Evolutionary conservation across 495 filamentous ascomycete species (phyloP).

Genomic region (Terfezia boudieri): DNA sequence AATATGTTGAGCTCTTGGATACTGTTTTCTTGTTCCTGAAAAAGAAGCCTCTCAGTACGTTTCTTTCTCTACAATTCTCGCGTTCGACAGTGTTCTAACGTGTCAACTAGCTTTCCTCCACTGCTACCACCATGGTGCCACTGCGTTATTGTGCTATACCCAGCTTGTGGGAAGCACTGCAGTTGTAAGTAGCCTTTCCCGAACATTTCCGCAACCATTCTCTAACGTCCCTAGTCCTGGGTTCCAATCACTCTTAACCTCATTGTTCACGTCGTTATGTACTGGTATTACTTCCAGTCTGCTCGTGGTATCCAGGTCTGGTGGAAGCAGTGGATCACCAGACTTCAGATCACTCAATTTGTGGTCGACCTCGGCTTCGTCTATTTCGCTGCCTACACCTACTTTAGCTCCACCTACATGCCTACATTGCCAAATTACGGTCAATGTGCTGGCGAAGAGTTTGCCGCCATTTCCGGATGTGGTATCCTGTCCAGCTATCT

Average conservation of each 20-base stretch:
- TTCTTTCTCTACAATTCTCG: neutral
- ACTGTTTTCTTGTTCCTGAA: constrained; percentile 66
- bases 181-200: constrained; percentile 23
- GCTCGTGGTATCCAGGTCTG: constrained; percentile 61
- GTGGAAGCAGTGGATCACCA: constrained; percentile 84
- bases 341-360: constrained; percentile 67
- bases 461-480: constrained; percentile 83
- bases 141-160: constrained; percentile 66
- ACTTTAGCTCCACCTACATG: constrained; percentile 87
- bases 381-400: constrained; percentile 89
- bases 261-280: constrained; percentile 57
- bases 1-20: constrained; percentile 62
- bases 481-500: constrained; percentile 83
- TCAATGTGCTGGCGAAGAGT: constrained; percentile 87
- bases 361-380: constrained; percentile 65
- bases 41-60: constrained; percentile 65
- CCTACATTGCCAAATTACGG: constrained; percentile 58
- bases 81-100: neutral
- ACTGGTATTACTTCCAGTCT: constrained; percentile 66
- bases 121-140: constrained; percentile 70
- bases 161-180: constrained; percentile 59
- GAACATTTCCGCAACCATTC: neutral
- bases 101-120: constrained; percentile 47
- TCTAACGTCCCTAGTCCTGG: constrained; percentile 28
- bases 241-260: constrained; percentile 58